These are phyloP conservation scores for Lichtheimia ornata DNA, from an alignment of 371 early-diverging fungal species.

Conservation along the genomic window DNA sequence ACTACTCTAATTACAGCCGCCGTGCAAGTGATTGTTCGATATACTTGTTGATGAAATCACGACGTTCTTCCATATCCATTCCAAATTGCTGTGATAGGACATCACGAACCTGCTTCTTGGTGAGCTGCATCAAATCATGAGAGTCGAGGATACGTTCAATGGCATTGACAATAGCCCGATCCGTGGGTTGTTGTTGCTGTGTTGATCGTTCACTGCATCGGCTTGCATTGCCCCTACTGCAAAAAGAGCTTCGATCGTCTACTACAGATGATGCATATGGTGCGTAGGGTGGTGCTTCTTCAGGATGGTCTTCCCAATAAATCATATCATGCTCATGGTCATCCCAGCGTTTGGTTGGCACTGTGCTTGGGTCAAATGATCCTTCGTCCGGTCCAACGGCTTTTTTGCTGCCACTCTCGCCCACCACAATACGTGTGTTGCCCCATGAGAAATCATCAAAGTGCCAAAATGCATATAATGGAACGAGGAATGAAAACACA, in stretches of 20 bases:
- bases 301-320: background rate
- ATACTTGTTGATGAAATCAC: conserved; percentile 85
- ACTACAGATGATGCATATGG: no score
- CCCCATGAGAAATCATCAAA: conserved; percentile 93
- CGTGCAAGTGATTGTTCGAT: conserved; percentile 59
- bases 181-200: background rate
- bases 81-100: conserved; percentile 75
- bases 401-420: conserved; percentile 69
- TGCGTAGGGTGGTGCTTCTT: no score
- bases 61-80: conserved; percentile 76
- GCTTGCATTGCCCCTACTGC: background rate
- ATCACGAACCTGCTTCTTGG: conserved; percentile 88
- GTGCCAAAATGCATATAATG: conserved; percentile 88
- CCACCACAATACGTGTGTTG: conserved; percentile 88
- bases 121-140: conserved; percentile 75
- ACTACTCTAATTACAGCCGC: conserved; percentile 3
- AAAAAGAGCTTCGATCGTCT: no score
- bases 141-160: conserved; percentile 75
- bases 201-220: background rate
- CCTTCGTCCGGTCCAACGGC: conserved; percentile 57
- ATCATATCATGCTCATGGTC: conserved; percentile 72
- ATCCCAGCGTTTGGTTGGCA: conserved; percentile 87
- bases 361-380: conserved; percentile 85
- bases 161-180: conserved; percentile 69
- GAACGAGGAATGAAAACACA: conserved; percentile 65